A percentile compares a stretch with the other conserved stretches of the same genome.
phyloP scores from a whole-genome alignment of 257 asterid species.

The Gentiana dahurica region DNA sequence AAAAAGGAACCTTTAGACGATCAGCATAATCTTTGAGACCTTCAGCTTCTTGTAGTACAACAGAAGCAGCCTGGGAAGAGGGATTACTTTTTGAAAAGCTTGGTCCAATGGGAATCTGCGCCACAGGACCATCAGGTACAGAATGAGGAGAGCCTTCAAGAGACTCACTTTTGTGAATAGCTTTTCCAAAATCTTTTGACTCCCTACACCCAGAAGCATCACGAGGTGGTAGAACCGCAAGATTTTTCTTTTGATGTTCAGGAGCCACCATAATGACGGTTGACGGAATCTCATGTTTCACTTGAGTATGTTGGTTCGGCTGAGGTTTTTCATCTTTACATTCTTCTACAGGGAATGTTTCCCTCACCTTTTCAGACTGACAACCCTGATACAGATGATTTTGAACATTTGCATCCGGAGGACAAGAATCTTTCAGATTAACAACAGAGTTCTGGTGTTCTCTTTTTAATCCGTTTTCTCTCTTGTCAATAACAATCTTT shows the following conservation, averaged over 20 bases:
- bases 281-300: conserved; percentile 24
- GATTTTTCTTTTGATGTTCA: conserved; percentile 31
- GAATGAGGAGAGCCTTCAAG: conserved; percentile 13
- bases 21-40: conserved; percentile 56
- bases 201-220: conserved; percentile 31
- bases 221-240: conserved; percentile 21
- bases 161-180: conserved; percentile 24
- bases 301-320: conserved; percentile 31
- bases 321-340: conserved; percentile 28
- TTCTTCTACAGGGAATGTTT: conserved; percentile 19
- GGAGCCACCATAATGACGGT: conserved; percentile 27
- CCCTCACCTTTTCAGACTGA: conserved; percentile 17
- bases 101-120: conserved; percentile 19
- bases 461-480: conserved; percentile 25
- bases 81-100: conserved; percentile 29
- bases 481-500: conserved; percentile 22
- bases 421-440: conserved; percentile 18
- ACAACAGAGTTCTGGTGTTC: conserved; percentile 20
- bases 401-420: conserved; percentile 14
- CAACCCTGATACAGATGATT: conserved; percentile 20
- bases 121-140: conserved; percentile 26
- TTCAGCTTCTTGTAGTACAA: conserved; percentile 69
- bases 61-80: conserved; percentile 27
- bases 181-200: conserved; percentile 23
- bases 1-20: conserved; percentile 55